Conservation (phyloP, 345 rosid genomes). For the Gossypium turneri region DNA sequence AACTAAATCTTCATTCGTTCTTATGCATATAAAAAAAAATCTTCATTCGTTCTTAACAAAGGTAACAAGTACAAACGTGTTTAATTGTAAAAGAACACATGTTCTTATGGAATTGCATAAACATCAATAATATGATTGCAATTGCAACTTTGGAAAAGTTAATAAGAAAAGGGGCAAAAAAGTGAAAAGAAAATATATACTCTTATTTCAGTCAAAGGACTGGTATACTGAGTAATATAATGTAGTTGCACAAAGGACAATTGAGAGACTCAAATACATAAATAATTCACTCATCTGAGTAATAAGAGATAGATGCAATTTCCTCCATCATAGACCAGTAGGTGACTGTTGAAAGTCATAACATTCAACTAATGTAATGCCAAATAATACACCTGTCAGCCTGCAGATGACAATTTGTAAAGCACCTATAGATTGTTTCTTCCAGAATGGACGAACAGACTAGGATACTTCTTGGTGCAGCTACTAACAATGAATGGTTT, state of each 20-base stretch:
- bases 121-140: background rate
- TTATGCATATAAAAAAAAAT: background rate
- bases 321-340: constrained; percentile 6
- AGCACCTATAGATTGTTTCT: background rate
- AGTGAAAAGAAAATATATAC: too few species aligned
- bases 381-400: constrained; percentile 1
- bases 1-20: too few species aligned
- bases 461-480: constrained; percentile 3
- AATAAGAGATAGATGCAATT: background rate
- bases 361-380: background rate
- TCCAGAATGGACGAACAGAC: background rate
- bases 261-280: background rate
- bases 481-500: background rate
- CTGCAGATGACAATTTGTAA: constrained; percentile 8
- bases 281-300: background rate
- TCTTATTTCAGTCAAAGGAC: too few species aligned
- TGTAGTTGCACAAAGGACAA: background rate
- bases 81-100: too few species aligned
- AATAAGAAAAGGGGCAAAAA: too few species aligned
- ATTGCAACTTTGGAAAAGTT: too few species aligned
- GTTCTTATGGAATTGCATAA: background rate
- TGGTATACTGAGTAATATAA: too few species aligned
- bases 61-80: too few species aligned
- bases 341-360: constrained; percentile 5
- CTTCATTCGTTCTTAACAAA: too few species aligned